Percentiles rank a stretch among this genome's conserved stretches.
phyloP scores from a whole-genome alignment of 345 rosid species.

The Pugionium dolabratum region DNA sequence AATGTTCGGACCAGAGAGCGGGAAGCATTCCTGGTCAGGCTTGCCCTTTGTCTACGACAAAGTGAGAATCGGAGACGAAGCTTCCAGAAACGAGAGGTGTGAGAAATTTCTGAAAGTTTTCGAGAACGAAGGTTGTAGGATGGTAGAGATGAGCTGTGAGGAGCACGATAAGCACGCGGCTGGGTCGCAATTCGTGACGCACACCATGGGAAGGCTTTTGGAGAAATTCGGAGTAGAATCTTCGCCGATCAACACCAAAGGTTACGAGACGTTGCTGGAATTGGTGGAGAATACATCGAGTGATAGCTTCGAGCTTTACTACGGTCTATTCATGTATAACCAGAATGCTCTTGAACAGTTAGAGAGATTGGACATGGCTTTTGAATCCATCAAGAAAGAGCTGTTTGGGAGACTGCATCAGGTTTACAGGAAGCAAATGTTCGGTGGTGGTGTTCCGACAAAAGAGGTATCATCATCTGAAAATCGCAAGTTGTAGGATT shows the following conservation, averaged over 20 bases:
- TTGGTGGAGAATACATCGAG: constrained; percentile 72
- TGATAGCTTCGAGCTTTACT: constrained; percentile 81
- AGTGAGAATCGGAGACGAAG: constrained; percentile 38
- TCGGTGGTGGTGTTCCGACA: constrained; percentile 39
- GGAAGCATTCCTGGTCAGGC: constrained; percentile 35
- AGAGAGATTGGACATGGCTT: constrained; percentile 74
- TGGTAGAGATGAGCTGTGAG: constrained; percentile 76
- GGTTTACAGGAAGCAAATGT: constrained; percentile 52
- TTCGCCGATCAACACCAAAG: constrained; percentile 70
- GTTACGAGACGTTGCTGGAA: constrained; percentile 70
- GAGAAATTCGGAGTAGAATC: constrained; percentile 66
- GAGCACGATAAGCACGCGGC: constrained; percentile 73
- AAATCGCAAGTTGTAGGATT: background rate
- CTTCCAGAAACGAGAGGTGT: constrained; percentile 32
- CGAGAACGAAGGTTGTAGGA: constrained; percentile 60
- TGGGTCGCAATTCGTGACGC: constrained; percentile 78
- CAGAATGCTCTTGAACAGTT: constrained; percentile 71
- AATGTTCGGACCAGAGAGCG: constrained; percentile 46
- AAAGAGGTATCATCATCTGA: constrained; percentile 7
- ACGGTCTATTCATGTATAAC: constrained; percentile 71
- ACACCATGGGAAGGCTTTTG: constrained; percentile 72
- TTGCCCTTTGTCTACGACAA: constrained; percentile 40
- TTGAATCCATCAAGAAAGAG: constrained; percentile 64
- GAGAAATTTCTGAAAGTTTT: constrained; percentile 32
- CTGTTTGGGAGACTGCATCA: constrained; percentile 50